phyloP scores from a whole-genome alignment of 1,139 yeast genomes.

The Candida neerlandica region DNA sequence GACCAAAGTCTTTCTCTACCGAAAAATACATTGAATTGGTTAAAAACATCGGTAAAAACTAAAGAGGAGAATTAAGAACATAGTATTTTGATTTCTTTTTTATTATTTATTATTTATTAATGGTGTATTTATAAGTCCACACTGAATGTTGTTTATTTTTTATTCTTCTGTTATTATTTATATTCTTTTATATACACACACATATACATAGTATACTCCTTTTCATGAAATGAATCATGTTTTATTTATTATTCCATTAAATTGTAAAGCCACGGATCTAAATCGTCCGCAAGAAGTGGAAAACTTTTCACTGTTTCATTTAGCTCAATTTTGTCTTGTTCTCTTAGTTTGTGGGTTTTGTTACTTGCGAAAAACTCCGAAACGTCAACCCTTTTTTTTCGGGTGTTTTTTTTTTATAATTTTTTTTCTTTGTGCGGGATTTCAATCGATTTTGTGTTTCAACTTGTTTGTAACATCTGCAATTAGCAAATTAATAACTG shows the following conservation, averaged over 20 bases:
- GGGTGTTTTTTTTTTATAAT: too few relatives aligned
- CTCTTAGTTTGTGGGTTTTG: too few relatives aligned
- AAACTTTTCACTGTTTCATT: background rate
- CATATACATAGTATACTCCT: constrained; percentile 2
- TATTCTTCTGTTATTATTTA: background rate
- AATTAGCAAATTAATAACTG: too few relatives aligned
- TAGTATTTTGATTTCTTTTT: background rate
- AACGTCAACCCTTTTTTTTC: too few relatives aligned
- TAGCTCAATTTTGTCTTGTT: too few relatives aligned
- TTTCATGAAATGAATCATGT: background rate
- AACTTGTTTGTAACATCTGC: too few relatives aligned
- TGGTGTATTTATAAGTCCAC: constrained; percentile 2
- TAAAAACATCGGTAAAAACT: constrained; percentile 37
- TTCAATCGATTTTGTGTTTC: too few relatives aligned
- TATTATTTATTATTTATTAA: constrained; percentile 5
- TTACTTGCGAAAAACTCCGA: too few relatives aligned
- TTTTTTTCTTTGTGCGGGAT: too few relatives aligned
- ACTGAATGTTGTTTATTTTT: background rate
- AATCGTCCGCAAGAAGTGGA: background rate
- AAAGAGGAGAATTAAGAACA: background rate
- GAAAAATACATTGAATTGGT: constrained; percentile 67
- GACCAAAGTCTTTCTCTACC: constrained; percentile 95
- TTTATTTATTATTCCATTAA: background rate
- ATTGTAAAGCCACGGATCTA: background rate
- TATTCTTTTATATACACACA: background rate